phyloP scores from a whole-genome alignment of 2,329 filamentous ascomycete species.

The Hypoxylon sp. region DNA sequence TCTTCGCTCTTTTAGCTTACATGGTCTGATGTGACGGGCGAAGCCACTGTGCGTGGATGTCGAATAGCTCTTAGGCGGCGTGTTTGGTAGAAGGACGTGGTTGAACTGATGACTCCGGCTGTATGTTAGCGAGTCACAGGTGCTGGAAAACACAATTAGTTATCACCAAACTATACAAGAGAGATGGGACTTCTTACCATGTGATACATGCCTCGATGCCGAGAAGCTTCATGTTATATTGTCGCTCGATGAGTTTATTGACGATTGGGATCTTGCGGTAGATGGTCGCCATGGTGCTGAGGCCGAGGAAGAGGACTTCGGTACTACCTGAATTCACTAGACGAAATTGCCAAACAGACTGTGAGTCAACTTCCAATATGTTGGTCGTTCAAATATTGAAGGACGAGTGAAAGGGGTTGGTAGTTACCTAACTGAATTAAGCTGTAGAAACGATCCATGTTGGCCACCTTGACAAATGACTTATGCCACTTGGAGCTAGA shows the following conservation, averaged over 20 bases:
- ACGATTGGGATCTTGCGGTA: background rate
- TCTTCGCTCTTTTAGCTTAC: background rate
- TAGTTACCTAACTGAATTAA: background rate
- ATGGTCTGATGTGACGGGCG: background rate
- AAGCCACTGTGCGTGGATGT: background rate
- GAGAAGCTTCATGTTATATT: background rate
- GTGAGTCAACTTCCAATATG: background rate
- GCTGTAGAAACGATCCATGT: background rate
- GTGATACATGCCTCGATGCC: background rate
- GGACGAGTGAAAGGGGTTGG: background rate
- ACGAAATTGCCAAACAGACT: background rate
- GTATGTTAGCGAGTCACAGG: background rate
- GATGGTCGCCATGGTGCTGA: background rate
- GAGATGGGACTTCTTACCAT: background rate
- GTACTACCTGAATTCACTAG: background rate
- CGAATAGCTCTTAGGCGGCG: background rate
- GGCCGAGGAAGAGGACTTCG: background rate
- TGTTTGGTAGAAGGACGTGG: background rate
- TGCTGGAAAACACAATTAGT: background rate
- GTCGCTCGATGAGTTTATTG: background rate
- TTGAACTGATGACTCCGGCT: constrained; percentile 9
- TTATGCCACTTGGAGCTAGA: background rate
- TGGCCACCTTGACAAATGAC: background rate
- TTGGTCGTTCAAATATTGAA: background rate
- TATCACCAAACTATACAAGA: background rate